Percentiles rank a stretch among this genome's conserved stretches.
Conservation (phyloP, 805 yeast genomes). For the Kregervanrija pseudodelftensis region DNA sequence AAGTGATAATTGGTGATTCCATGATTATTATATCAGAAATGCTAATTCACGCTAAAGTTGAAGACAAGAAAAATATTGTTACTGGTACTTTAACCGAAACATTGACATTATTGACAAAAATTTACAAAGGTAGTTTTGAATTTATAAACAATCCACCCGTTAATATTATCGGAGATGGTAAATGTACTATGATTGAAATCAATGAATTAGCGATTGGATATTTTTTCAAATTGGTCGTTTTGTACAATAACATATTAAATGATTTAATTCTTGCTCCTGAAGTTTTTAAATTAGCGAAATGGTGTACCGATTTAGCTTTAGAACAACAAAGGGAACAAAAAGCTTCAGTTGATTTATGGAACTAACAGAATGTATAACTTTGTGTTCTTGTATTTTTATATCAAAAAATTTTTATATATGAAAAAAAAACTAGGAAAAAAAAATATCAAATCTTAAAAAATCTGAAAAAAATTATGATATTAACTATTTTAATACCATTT, state of each 20-base stretch:
- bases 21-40: slow-evolving; percentile 54
- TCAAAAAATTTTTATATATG: no score
- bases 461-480: neutral
- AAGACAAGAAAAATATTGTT: slow-evolving; percentile 52
- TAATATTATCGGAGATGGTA: slow-evolving; percentile 10
- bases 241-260: slow-evolving; percentile 55
- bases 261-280: slow-evolving; percentile 57
- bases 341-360: neutral
- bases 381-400: no score
- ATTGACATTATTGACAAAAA: slow-evolving; percentile 50
- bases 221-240: slow-evolving; percentile 56
- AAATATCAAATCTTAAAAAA: no score
- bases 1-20: slow-evolving; percentile 53
- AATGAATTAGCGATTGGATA: slow-evolving; percentile 61
- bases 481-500: neutral
- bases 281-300: slow-evolving; percentile 61
- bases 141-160: slow-evolving; percentile 34
- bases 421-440: no score
- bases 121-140: slow-evolving; percentile 48
- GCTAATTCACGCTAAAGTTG: slow-evolving; percentile 52
- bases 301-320: slow-evolving; percentile 62
- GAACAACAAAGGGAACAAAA: slow-evolving; percentile 36
- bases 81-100: slow-evolving; percentile 51
- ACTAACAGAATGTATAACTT: neutral
- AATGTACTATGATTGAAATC: slow-evolving; percentile 35